Evolutionary conservation across 164 flowering plant species (phyloP), one percentile per base, ranked within the genome.

Genomic region (Dillenia suffruticosa): DNA sequence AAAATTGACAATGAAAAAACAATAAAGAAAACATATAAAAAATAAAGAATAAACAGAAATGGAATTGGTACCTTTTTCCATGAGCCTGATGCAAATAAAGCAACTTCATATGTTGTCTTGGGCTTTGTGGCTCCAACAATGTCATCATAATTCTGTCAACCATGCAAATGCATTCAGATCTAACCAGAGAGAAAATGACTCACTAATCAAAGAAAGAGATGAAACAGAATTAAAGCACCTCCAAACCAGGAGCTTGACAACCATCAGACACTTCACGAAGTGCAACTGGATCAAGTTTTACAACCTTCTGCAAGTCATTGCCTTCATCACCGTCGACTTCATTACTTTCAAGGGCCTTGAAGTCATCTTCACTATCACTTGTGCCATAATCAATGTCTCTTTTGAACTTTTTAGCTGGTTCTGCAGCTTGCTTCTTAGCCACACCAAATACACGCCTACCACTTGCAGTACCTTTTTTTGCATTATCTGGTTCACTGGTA

Each of bases 371-470:
- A 73, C 83, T 77, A 53, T 89, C 90, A 72, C 85, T 80, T 59
- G 78, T 61, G 54, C 58, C 62, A 77, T 75, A 66, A 64, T 52
- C 57, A 32, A 70, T 69, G 63, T 77, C 76, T 44, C 70, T 17
- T 65, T 74, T 75, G 10, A 44, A 58, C 55, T 45, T 72, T 17
- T 66, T 65, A 46, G 47, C 72, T 16, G 76, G 26, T 63, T 68
- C 70, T 62, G 68, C 60, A 56, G 68, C 71, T 63, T 78, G 71
- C 56, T 65, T 84, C 66, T 61, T 74, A 49, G 72, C 70, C 17
- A 58, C 75, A 62, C 94, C 89, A 73, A 94, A 94, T 53, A 86
- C 87, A 68, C 76, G 74, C 70, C 96, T 84, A 53, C 97, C 98
- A 74, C 81, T 81, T 51, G 76, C 55, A 62, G 59, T 44, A 17